Evolutionary conservation across 1,284 basidiomycete species (phyloP), one percentile per base, ranked within the genome.

Genomic region (Marasmius tenuissimus): DNA sequence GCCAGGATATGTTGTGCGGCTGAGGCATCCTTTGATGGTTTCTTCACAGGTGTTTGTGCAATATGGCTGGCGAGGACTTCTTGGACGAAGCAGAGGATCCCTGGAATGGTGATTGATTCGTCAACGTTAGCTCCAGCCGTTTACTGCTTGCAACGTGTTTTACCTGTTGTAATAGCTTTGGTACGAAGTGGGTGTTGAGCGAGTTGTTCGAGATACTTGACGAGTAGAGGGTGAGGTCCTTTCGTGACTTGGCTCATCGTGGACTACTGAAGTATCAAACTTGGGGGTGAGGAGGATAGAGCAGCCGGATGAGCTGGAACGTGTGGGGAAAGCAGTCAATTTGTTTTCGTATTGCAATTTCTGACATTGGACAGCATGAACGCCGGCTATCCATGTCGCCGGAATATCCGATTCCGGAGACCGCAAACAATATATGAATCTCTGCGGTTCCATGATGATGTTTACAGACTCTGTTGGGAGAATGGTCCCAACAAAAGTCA

Each of bases 41-140:
- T 79, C 53, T 72, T 76, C 10, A 79, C 76, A 9, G 88, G 85
- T 40, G 84, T 70, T 47, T 86, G 82, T 12, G 92, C 88, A 58
- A 88, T 73, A 64, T 89, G 84, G 60, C 87, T 88, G 12, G 89
- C 91, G 45, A 94, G 82, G 39, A 94, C 85, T 73, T 94, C 92
- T 73, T 94, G 92, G 55, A 92, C 73, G 77, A 93, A 92, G 69
- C 85, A 89, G 65, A 93, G 78, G 0, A 82, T 75, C 37, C 79
- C 91, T 92, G 68, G 9, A 59, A 45, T 10, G 42, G 52, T 16
- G n/a, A 45, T 14, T n/a, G 45, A 47, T 12, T 49, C 50, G n/a
- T n/a, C n/a, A 39, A 45, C 4, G 47, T 51, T 54, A 48, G 56
- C 51, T 27, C 34, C 58, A 57, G 56, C 53, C 37, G 58, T 54